Evolutionary conservation across 768 basidiomycete genomes (phyloP).

Genomic region (Suillus occidentalis): DNA sequence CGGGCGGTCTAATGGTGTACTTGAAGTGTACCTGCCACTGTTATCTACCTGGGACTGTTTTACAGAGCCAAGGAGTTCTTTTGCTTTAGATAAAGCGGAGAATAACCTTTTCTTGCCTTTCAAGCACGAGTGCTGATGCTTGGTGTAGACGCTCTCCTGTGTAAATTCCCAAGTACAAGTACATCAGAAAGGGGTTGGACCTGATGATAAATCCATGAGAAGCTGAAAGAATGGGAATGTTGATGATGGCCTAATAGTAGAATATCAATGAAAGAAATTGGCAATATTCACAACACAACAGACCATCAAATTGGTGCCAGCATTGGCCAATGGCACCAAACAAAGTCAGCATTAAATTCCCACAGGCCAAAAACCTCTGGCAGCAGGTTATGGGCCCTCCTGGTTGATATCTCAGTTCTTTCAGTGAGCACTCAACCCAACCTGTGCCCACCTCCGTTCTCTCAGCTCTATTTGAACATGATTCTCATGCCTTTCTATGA

Average conservation of each 20-base stretch:
- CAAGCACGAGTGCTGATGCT: not conserved
- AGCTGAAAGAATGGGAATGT: too few species aligned
- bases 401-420: too few species aligned
- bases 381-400: too few species aligned
- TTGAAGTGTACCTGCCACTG: not conserved
- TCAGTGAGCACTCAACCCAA: too few species aligned
- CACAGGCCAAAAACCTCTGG: not conserved
- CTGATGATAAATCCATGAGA: not conserved
- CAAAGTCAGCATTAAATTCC: not conserved
- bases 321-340: too few species aligned
- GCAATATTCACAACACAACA: too few species aligned
- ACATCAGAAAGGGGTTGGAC: not conserved
- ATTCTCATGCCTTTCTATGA: too few species aligned
- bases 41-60: not conserved
- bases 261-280: too few species aligned
- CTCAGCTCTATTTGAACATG: too few species aligned
- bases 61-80: not conserved
- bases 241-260: too few species aligned
- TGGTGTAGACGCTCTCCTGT: not conserved
- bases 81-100: not conserved
- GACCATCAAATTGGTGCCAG: too few species aligned
- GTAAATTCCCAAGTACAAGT: not conserved
- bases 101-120: not conserved
- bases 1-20: not conserved
- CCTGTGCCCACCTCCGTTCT: too few species aligned